Conservation (phyloP, 345 rosid genomes). For the Lumnitzera racemosa region DNA sequence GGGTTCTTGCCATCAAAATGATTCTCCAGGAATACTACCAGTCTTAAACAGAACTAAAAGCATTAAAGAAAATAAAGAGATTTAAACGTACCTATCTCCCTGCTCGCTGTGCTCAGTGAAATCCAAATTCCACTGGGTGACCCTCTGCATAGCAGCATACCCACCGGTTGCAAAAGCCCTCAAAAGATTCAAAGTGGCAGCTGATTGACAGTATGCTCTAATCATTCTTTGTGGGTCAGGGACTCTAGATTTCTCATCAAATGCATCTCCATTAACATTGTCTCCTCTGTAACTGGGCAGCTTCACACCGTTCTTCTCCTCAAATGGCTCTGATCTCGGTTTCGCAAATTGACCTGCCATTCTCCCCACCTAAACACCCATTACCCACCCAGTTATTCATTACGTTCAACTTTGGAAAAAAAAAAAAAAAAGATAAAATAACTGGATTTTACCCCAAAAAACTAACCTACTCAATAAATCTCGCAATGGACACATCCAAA, state of each 20-base stretch:
- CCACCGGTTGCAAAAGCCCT: slow-evolving; percentile 85
- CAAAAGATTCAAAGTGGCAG: slow-evolving; percentile 68
- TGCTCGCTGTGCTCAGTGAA: slow-evolving; percentile 60
- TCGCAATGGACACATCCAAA: no score
- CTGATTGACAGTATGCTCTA: slow-evolving; percentile 66
- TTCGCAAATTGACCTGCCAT: slow-evolving; percentile 81
- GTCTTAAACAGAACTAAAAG: neutral
- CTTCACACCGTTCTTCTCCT: slow-evolving; percentile 58
- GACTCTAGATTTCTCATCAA: slow-evolving; percentile 48
- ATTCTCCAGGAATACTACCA: no score
- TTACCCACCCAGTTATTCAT: neutral
- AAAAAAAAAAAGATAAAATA: no score
- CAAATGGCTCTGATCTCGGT: slow-evolving; percentile 61
- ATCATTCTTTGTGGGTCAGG: slow-evolving; percentile 72
- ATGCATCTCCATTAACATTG: slow-evolving; percentile 58
- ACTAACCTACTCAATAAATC: no score
- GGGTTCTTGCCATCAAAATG: no score
- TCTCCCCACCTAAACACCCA: slow-evolving; percentile 53
- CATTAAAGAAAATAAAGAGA: neutral
- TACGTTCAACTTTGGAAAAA: no score
- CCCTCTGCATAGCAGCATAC: slow-evolving; percentile 82
- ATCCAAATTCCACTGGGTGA: slow-evolving; percentile 75
- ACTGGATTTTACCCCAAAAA: no score
- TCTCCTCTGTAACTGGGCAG: slow-evolving; percentile 77
- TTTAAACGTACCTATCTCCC: slow-evolving; percentile 48